Evolutionary conservation across 2,329 filamentous ascomycete species (phyloP).

Genomic region (Aspergillus niger): DNA sequence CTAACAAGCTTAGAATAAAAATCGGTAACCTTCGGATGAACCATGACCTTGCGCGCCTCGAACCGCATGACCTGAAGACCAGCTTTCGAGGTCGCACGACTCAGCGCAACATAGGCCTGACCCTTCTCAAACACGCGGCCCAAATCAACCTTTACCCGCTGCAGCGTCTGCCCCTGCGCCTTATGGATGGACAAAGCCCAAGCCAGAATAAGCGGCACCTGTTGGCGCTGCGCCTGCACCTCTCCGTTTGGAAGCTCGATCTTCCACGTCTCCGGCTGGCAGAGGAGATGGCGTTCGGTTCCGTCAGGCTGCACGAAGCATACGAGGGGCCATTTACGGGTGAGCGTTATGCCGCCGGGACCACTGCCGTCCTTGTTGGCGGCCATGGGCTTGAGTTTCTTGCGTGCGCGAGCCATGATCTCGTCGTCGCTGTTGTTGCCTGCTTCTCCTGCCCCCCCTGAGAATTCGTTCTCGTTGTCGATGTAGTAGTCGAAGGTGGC

Average conservation of each 20-base stretch:
- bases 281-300: constrained; percentile 72
- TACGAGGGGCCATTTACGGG: constrained; percentile 75
- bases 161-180: constrained; percentile 91
- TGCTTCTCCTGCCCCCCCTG: constrained; percentile 48
- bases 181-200: constrained; percentile 99
- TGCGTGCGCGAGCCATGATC: constrained; percentile 47
- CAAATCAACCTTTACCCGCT: constrained; percentile 91
- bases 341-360: constrained; percentile 46
- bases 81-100: constrained; percentile 82
- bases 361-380: constrained; percentile 47
- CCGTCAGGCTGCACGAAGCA: constrained; percentile 81
- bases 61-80: constrained; percentile 89
- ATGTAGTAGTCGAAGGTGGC: constrained; percentile 61
- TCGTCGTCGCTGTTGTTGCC: constrained; percentile 51
- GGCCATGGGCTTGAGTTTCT: constrained; percentile 59
- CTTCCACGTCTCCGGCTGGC: constrained; percentile 90
- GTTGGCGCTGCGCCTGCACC: constrained; percentile 80
- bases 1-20: constrained; percentile 85
- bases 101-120: constrained; percentile 94
- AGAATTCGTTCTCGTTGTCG: constrained; percentile 59
- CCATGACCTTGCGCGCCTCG: constrained; percentile 88
- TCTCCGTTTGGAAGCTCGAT: constrained; percentile 95
- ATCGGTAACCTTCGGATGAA: constrained; percentile 78
- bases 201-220: constrained; percentile 85
- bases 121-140: constrained; percentile 94